These are phyloP conservation scores for Ogataea sp. DNA, from an alignment of 805 yeast genomes.

Conservation along the genomic window DNA sequence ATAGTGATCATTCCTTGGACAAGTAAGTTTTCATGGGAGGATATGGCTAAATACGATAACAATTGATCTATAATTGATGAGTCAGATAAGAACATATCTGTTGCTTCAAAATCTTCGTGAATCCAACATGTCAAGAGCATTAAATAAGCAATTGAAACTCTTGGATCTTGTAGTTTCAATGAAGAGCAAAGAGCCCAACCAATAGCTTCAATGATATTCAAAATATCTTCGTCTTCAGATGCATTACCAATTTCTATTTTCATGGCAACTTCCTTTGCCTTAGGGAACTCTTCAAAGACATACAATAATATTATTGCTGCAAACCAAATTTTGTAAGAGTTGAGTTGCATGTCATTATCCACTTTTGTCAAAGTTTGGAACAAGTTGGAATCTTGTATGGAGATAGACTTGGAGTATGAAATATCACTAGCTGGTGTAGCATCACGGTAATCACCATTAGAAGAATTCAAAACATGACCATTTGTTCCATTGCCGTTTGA, in stretches of 20 bases:
- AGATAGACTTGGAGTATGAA: constrained; percentile 1
- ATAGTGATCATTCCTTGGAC: constrained; percentile 66
- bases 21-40: constrained; percentile 27
- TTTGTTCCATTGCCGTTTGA: constrained; percentile 2
- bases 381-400: constrained; percentile 46
- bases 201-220: constrained; percentile 65
- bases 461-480: constrained; percentile 1
- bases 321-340: constrained; percentile 87
- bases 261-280: constrained; percentile 39
- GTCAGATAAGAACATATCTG: constrained; percentile 66
- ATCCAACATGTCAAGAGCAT: constrained; percentile 71
- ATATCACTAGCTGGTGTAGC: background rate
- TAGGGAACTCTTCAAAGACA: constrained; percentile 48
- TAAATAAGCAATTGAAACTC: constrained; percentile 71
- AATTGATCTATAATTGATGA: constrained; percentile 58
- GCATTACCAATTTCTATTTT: constrained; percentile 50
- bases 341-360: constrained; percentile 61
- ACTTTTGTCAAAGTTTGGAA: constrained; percentile 68
- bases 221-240: constrained; percentile 58
- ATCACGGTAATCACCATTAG: background rate
- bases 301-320: constrained; percentile 58
- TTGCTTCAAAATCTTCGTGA: constrained; percentile 69
- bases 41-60: constrained; percentile 52
- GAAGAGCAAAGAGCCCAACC: constrained; percentile 66
- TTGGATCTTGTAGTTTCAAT: constrained; percentile 53